Base-by-base conservation (phyloP, 805 yeast genomes). In the Saccharomycopsis babjevae region DNA sequence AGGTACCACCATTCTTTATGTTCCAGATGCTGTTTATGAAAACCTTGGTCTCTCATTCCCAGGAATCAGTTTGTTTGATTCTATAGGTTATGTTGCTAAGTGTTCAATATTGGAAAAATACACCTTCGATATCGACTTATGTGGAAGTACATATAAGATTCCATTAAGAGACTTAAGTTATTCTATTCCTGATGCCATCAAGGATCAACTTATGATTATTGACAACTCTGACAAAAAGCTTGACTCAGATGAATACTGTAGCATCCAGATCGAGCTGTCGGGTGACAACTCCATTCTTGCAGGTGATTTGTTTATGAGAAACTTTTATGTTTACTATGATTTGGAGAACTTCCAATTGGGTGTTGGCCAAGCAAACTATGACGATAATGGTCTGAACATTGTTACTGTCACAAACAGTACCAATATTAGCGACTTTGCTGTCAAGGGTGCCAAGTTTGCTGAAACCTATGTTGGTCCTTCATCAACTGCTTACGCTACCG, bases 261-360 rank as follows among this genome's bases (percentile, higher is more conserved):
- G 16, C 10, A 5, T 40, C 6, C 25, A 20, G n/a, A 55, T 55
- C 11, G 39, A 32, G 16, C 40, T 30, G 56, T 25, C 18, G 56
- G 40, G 56, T 2, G 59, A 36, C 13, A 73, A 72, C 25, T 62
- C 71, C 1, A 70, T 75, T 62, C 76, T 78, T 11, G 71, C 84
- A 54, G 88, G 88, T 52, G 86, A 83, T 68, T 74, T 77, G 62
- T 76, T 83, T 65, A 72, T 84, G 63, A 74, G 83, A 57, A 76
- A 79, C 60, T 84, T 84, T 1, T 86, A 85, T 69, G 76, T 83
- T 32, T 89, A 85, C 10, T 84, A 79, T 69, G 87, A 86, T 70
- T 72, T 84, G 58, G 88, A 83, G 36, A 70, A 73, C 50, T 66
- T 70, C 32, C 74, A 75, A 59, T 66, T 81, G 25, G 77, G 77